phyloP scores from a whole-genome alignment of 2,329 filamentous ascomycete genomes.

The Cytospora piceae region DNA sequence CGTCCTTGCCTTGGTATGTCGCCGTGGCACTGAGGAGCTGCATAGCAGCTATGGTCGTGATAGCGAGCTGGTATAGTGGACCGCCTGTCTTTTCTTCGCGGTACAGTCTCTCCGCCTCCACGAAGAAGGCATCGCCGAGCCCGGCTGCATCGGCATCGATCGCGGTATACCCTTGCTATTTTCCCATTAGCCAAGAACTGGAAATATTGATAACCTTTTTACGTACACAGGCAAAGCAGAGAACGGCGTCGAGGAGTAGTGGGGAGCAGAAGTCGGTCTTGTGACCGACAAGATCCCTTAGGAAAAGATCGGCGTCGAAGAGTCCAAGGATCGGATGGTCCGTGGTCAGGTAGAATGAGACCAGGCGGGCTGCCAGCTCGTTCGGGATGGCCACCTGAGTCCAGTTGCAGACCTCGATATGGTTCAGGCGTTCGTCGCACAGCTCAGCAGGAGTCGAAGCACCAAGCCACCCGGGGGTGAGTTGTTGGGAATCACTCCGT shows the following conservation, averaged over 20 bases:
- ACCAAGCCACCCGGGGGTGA: background rate
- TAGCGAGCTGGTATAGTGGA: constrained; percentile 17
- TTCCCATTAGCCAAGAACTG: background rate
- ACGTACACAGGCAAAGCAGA: constrained; percentile 31
- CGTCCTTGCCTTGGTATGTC: constrained; percentile 19
- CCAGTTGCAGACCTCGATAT: constrained; percentile 28
- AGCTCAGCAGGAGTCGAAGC: background rate
- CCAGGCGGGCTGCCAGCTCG: constrained; percentile 24
- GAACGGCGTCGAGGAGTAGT: constrained; percentile 29
- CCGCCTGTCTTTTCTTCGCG: constrained; percentile 18
- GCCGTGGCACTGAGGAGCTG: constrained; percentile 25
- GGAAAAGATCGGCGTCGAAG: constrained; percentile 33
- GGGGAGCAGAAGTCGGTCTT: constrained; percentile 32
- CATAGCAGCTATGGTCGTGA: constrained; percentile 27
- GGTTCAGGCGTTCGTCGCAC: constrained; percentile 26
- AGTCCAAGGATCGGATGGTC: constrained; percentile 31
- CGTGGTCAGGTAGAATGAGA: constrained; percentile 29
- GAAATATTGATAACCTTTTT: background rate
- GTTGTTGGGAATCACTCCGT: background rate
- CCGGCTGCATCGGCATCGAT: constrained; percentile 17
- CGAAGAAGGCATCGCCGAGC: constrained; percentile 24
- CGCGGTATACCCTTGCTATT: constrained; percentile 27
- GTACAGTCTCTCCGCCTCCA: constrained; percentile 23
- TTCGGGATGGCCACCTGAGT: constrained; percentile 25
- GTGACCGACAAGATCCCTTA: constrained; percentile 30